These are phyloP conservation scores for Aspergillus aculeatus DNA, from an alignment of 2,329 filamentous ascomycete genomes.

Conservation along the genomic window DNA sequence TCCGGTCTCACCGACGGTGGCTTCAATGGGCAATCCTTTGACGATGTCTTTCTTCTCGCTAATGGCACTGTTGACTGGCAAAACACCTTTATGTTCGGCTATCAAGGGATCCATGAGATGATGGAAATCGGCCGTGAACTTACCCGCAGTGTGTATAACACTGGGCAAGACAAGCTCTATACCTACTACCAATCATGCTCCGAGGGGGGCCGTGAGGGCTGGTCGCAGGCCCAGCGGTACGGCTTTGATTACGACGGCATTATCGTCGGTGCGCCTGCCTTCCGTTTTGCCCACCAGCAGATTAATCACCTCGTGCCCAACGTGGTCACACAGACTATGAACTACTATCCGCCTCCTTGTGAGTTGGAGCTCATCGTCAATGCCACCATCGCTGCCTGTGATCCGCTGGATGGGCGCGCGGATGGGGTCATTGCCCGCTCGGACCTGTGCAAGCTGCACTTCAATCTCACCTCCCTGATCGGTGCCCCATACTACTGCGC, in stretches of 20 bases:
- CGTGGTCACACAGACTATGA: neutral
- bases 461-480: constrained; percentile 42
- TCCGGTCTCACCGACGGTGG: constrained; percentile 46
- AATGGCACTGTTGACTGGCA: constrained; percentile 48
- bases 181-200: no score
- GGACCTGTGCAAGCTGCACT: constrained; percentile 46
- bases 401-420: constrained; percentile 52
- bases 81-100: constrained; percentile 32
- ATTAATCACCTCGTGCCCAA: no score
- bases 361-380: constrained; percentile 54
- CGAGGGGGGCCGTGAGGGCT: no score
- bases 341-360: constrained; percentile 17
- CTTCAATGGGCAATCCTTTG: constrained; percentile 36
- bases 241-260: constrained; percentile 31
- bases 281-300: neutral
- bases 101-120: no score
- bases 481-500: constrained; percentile 47
- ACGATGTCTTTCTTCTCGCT: constrained; percentile 35
- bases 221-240: no score
- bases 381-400: constrained; percentile 53
- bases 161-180: no score
- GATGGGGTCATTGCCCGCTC: constrained; percentile 54
- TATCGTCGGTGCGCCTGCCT: neutral
- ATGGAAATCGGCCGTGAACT: no score
- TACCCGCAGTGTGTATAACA: no score